These are phyloP conservation scores for Plasmodium sp. DNA, from an alignment of 169 alveolate species.

Conservation along the genomic window DNA sequence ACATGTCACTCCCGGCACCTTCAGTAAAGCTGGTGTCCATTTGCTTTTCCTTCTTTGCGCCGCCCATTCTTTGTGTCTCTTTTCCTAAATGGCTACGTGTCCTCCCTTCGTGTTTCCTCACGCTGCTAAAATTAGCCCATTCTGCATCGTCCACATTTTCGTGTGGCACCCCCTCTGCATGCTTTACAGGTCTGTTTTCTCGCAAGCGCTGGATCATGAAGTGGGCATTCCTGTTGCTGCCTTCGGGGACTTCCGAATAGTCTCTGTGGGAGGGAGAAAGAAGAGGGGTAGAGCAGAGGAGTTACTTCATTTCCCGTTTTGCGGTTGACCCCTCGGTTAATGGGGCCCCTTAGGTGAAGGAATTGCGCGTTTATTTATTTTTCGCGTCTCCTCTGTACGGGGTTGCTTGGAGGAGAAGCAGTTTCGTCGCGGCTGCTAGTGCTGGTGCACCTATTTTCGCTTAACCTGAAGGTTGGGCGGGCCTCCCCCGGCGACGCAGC, in stretches of 20 bases:
- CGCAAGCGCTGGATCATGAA: conserved; percentile 4
- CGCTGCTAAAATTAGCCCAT: background rate
- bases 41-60: background rate
- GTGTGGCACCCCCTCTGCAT: background rate
- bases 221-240: background rate
- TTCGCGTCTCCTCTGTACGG: background rate
- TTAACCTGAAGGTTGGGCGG: conserved; percentile 10
- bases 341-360: background rate
- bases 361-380: background rate
- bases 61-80: background rate
- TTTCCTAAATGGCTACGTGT: background rate
- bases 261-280: background rate
- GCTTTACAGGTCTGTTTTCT: conserved; percentile 1
- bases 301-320: background rate
- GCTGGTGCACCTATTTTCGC: background rate
- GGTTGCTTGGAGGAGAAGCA: too few relatives aligned
- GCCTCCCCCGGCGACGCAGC: background rate
- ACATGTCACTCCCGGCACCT: background rate
- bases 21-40: background rate
- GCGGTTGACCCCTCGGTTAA: background rate
- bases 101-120: background rate
- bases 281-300: background rate
- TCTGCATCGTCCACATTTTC: background rate
- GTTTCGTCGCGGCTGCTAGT: too few relatives aligned
- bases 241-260: conserved; percentile 10